Evolutionary conservation across 1,139 yeast genomes (phyloP).

Genomic region (Candida anutae): DNA sequence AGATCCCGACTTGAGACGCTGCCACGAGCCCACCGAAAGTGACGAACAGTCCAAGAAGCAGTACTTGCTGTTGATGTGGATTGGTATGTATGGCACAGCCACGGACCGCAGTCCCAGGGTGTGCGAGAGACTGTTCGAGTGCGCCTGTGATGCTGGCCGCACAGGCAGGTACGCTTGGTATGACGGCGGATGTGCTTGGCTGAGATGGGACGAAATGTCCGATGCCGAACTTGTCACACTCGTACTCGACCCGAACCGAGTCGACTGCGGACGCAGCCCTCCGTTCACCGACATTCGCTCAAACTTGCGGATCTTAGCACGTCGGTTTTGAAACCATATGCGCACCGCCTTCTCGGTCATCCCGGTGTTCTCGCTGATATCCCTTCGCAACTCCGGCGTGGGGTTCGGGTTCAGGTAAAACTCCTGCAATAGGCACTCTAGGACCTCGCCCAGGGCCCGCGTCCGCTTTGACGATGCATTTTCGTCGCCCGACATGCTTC

Average conservation of each 20-base stretch:
- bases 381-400: constrained; percentile 56
- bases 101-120: constrained; percentile 2
- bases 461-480: constrained; percentile 31
- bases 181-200: no score
- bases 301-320: constrained; percentile 69
- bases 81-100: no score
- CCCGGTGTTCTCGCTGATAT: constrained; percentile 65
- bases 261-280: background rate
- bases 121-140: constrained; percentile 1
- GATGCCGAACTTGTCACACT: constrained; percentile 1
- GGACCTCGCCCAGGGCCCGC: constrained; percentile 80
- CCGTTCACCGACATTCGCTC: constrained; percentile 30
- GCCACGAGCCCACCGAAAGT: constrained; percentile 73
- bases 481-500: constrained; percentile 14
- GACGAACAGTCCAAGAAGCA: constrained; percentile 60
- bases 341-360: constrained; percentile 90
- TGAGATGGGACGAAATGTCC: constrained; percentile 1
- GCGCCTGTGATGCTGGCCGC: no score
- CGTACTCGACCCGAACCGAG: background rate
- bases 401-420: constrained; percentile 71
- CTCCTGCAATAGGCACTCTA: constrained; percentile 60
- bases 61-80: constrained; percentile 58
- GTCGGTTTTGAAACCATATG: constrained; percentile 90
- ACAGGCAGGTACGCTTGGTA: constrained; percentile 1
- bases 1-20: constrained; percentile 59